Conservation (phyloP, 1,139 yeast species). For the Yamadazyma jaroonii region DNA sequence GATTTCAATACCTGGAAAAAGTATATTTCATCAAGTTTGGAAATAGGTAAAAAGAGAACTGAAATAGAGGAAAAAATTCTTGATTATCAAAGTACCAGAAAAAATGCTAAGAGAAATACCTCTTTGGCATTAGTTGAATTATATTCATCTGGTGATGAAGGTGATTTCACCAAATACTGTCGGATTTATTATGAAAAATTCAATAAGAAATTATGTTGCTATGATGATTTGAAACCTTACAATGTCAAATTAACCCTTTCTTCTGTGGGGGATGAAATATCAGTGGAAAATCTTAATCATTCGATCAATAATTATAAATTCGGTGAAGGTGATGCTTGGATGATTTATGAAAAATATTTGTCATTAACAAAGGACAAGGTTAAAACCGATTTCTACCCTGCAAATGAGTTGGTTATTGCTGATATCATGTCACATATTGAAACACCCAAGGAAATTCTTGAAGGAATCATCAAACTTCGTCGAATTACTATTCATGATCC, state of each 20-base stretch:
- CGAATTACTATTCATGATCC: conserved; percentile 47
- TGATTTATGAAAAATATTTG: conserved; percentile 30
- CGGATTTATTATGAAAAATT: conserved; percentile 40
- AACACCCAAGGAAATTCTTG: background rate
- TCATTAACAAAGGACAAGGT: conserved; percentile 33
- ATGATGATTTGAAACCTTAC: conserved; percentile 51
- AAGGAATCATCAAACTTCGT: conserved; percentile 42
- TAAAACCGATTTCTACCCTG: conserved; percentile 61
- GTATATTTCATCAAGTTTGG: conserved; percentile 42
- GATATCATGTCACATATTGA: conserved; percentile 26
- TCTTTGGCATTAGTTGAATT: conserved; percentile 53
- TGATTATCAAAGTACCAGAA: conserved; percentile 42
- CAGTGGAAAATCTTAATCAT: conserved; percentile 28
- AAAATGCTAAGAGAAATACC: conserved; percentile 59
- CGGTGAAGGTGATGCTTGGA: conserved; percentile 21
- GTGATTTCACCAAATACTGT: conserved; percentile 22
- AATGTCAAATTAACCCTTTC: background rate
- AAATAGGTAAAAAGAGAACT: conserved; percentile 24
- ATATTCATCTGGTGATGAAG: conserved; percentile 19
- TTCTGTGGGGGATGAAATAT: conserved; percentile 1
- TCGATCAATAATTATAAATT: conserved; percentile 40
- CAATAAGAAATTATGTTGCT: conserved; percentile 59
- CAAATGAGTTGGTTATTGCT: conserved; percentile 61
- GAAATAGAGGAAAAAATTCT: conserved; percentile 23
- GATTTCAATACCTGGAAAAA: conserved; percentile 63